Base-by-base conservation (phyloP, 164 flowering plant species). In the Vitis riparia region DNA sequence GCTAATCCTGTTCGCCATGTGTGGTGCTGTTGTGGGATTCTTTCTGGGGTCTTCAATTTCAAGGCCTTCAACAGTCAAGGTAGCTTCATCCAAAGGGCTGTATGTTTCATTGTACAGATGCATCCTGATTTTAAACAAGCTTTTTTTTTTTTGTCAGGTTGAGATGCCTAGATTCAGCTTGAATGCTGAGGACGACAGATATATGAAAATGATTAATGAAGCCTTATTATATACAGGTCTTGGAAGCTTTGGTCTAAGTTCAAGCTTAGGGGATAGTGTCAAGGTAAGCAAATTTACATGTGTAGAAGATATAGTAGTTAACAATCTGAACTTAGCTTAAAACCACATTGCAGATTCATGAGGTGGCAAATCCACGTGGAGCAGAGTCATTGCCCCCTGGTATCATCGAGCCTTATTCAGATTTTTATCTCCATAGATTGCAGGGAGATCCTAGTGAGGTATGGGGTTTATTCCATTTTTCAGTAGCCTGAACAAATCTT, bases 301-400 rank as follows among this genome's bases (percentile, higher is more conserved):
- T 51, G 53, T 11, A 51, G 53, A 51, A 2, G 8, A 12, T 51
- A 51, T 51, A 23, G 27, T 11, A 11, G 53, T 51, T 51, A 13
- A 13, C 53, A 51, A 51, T 51, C 13, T 51, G 53, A 51, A 13
- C 53, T n/a, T 37, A 37, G 5, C 7, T 37, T 37, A 37, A 37
- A 37, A 37, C 44, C 44, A 37, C 7, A 37, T 6, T 53, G 50
- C 72, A 69, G 72, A 69, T 69, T 49, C 32, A 69, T 61, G 58
- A 51, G 29, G 5, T 58, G 59, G 61, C 69, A 51, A 72, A 72
- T 59, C 75, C 75, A 51, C 63, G 49, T 7, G 75, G 75, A 37
- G 75, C 75, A 2, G 69, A 72, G 55, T 56, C 69, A 37, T 60
- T 72, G 11, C 70, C 75, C 29, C 75, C 75, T 4, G 69, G 69